Evolutionary conservation across 305 asterid species (phyloP).

Genomic region (Solanum hybrid): DNA sequence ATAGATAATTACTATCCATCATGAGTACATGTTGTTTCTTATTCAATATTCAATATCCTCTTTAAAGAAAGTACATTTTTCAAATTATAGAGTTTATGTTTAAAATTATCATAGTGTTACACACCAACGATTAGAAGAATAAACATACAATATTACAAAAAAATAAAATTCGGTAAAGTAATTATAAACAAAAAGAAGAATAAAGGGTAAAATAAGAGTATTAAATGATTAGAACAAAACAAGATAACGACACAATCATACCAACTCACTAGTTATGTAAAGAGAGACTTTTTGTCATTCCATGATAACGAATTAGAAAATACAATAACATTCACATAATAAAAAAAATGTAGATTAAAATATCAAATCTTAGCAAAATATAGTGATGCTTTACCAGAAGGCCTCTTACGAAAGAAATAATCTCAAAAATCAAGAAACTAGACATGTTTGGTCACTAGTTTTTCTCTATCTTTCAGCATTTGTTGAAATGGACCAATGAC

Average conservation of each 20-base stretch:
- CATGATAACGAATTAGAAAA: background rate
- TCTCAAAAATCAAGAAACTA: background rate
- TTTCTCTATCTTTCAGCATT: background rate
- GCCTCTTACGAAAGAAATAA: background rate
- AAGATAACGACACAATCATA: background rate
- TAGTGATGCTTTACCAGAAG: background rate
- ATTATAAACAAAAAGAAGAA: background rate
- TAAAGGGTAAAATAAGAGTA: background rate
- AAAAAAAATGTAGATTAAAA: background rate
- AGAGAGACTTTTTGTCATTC: background rate
- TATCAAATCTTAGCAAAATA: background rate
- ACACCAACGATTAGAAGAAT: background rate
- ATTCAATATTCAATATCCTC: background rate
- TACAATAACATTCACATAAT: background rate
- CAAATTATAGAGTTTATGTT: background rate
- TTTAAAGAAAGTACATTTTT: background rate
- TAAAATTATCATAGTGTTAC: background rate
- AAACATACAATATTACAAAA: background rate
- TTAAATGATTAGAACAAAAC: background rate
- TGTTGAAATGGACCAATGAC: background rate
- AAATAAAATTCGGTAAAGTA: background rate
- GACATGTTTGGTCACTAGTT: background rate
- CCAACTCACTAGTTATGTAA: background rate
- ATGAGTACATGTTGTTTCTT: background rate
- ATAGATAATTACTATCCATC: background rate